phyloP scores from a whole-genome alignment of 2,329 filamentous ascomycete species.

The Didymella sp. region DNA sequence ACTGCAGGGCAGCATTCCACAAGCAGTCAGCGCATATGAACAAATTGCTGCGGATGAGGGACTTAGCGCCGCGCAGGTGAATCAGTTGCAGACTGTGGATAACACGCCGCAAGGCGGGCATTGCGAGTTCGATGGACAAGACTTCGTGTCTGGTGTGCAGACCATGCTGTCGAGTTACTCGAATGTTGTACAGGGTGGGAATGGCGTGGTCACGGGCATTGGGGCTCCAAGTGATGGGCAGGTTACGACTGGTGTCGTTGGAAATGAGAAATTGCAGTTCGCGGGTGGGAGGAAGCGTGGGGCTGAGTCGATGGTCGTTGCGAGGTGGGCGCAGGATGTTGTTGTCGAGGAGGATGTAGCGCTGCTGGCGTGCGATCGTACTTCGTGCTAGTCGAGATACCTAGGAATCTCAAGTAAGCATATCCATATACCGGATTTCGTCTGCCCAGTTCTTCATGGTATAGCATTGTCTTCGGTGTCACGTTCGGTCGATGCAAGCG shows the following conservation, averaged over 20 bases:
- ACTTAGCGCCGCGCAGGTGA: conserved; percentile 55
- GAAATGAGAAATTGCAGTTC: conserved; percentile 58
- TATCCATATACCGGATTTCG: not conserved
- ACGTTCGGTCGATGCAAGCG: conserved; percentile 12
- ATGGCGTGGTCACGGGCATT: conserved; percentile 59
- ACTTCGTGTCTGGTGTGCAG: conserved; percentile 64
- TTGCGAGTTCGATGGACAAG: conserved; percentile 64
- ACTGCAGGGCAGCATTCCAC: conserved; percentile 60
- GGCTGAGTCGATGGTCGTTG: conserved; percentile 36
- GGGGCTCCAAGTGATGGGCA: conserved; percentile 50
- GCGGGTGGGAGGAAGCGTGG: conserved; percentile 36
- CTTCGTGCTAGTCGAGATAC: conserved; percentile 26
- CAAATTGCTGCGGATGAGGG: conserved; percentile 55
- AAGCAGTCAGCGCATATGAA: conserved; percentile 61
- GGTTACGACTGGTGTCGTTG: conserved; percentile 59
- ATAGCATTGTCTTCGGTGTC: conserved; percentile 1
- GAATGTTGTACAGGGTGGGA: conserved; percentile 61
- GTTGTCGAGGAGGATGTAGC: conserved; percentile 31
- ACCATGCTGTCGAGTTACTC: conserved; percentile 62
- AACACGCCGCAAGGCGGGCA: conserved; percentile 64
- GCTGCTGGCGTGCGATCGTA: conserved; percentile 34
- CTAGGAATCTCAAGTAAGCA: conserved; percentile 1
- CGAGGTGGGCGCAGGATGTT: conserved; percentile 39
- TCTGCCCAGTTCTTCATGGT: not conserved
- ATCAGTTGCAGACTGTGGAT: conserved; percentile 63